Conservation (phyloP, 768 basidiomycete species). For the Mycena amicta region DNA sequence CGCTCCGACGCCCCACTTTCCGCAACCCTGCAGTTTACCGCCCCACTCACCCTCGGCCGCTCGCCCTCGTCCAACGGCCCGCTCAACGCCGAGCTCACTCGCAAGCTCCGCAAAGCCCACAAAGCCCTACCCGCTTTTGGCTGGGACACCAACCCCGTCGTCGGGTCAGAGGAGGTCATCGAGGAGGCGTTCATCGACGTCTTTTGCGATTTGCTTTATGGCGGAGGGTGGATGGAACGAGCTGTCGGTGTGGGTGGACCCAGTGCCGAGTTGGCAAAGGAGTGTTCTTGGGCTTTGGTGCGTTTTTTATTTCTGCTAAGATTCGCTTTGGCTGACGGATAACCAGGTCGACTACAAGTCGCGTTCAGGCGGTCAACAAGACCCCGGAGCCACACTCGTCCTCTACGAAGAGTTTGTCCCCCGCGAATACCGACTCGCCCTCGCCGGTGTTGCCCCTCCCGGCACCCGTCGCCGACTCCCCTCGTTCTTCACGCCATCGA, state of each 20-base stretch:
- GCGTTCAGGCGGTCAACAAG: slow-evolving; percentile 65
- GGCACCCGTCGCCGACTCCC: slow-evolving; percentile 61
- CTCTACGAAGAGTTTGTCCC: slow-evolving; percentile 96
- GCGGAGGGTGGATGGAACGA: slow-evolving; percentile 82
- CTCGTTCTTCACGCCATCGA: slow-evolving; percentile 61
- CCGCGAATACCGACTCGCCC: slow-evolving; percentile 77
- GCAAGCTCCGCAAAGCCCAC: slow-evolving; percentile 84
- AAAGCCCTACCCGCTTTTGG: slow-evolving; percentile 83
- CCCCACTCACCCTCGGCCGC: slow-evolving; percentile 36
- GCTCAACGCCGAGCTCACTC: slow-evolving; percentile 70
- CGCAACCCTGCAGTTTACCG: slow-evolving; percentile 81
- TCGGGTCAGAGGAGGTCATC: slow-evolving; percentile 77
- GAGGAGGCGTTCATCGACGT: slow-evolving; percentile 91
- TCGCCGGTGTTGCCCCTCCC: slow-evolving; percentile 52
- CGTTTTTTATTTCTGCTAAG: slow-evolving; percentile 31
- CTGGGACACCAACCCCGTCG: slow-evolving; percentile 87
- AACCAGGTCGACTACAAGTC: slow-evolving; percentile 86
- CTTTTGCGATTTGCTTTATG: slow-evolving; percentile 81
- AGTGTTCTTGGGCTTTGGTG: slow-evolving; percentile 93
- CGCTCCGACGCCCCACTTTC: slow-evolving; percentile 76
- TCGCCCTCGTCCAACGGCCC: slow-evolving; percentile 67
- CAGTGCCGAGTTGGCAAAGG: slow-evolving; percentile 51
- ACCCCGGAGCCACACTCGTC: slow-evolving; percentile 72
- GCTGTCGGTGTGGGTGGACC: slow-evolving; percentile 63
- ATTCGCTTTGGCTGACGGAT: neutral